These are phyloP conservation scores for Brassica carinata DNA, from an alignment of 345 rosid genomes.

Conservation along the genomic window DNA sequence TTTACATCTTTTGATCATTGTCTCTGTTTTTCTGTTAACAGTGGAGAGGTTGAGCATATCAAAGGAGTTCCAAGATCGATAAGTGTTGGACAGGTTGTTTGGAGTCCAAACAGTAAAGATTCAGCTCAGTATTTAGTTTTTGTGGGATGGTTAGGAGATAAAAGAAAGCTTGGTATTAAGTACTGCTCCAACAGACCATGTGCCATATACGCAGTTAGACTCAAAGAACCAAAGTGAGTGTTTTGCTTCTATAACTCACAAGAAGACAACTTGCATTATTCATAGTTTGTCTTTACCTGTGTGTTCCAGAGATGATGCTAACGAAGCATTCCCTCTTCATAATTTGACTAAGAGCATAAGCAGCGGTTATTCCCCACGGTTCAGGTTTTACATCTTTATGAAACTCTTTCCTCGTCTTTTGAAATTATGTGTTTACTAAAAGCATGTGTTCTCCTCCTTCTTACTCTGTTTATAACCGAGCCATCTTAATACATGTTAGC, in stretches of 20 bases:
- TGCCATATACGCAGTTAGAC: slow-evolving; percentile 64
- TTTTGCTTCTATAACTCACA: slow-evolving; percentile 12
- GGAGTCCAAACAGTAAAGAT: slow-evolving; percentile 67
- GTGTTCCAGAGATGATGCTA: slow-evolving; percentile 53
- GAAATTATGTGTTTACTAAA: neutral
- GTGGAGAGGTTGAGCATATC: slow-evolving; percentile 72
- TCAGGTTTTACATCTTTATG: slow-evolving; percentile 58
- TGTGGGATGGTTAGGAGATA: slow-evolving; percentile 79
- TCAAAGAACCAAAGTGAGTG: slow-evolving; percentile 59
- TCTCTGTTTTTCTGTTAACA: slow-evolving; percentile 29
- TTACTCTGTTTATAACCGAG: neutral
- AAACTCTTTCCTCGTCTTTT: neutral
- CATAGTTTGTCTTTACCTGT: slow-evolving; percentile 19
- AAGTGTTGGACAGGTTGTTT: slow-evolving; percentile 90
- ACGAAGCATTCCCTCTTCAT: slow-evolving; percentile 45
- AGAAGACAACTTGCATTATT: slow-evolving; percentile 1
- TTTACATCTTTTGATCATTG: slow-evolving; percentile 8
- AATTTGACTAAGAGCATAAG: slow-evolving; percentile 73
- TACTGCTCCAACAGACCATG: slow-evolving; percentile 85
- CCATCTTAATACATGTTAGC: neutral
- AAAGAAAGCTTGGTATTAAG: slow-evolving; percentile 88
- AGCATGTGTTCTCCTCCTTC: neutral
- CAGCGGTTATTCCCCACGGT: slow-evolving; percentile 75
- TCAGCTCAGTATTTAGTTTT: slow-evolving; percentile 65
- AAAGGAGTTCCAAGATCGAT: slow-evolving; percentile 71